Base-by-base conservation (phyloP, 2,329 filamentous ascomycete genomes). In the Berkeleyomyces basicola region DNA sequence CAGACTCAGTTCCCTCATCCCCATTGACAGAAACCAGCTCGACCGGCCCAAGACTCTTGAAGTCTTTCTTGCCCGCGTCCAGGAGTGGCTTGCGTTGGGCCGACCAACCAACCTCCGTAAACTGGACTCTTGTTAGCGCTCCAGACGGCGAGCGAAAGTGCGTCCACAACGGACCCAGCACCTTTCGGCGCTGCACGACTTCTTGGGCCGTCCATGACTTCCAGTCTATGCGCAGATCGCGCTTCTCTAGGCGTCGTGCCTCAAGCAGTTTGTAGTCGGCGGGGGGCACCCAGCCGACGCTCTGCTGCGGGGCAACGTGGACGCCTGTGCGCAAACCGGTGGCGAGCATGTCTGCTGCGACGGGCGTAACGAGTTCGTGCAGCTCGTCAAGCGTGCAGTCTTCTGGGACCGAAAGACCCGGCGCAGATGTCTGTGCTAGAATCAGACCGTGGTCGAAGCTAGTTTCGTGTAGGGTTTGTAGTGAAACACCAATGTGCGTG, bases 391-490 rank as follows among this genome's bases (percentile, higher is more conserved):
- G 75, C 0, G 79, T 81, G 64, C 75, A 78, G 31, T 69, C 68
- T 0, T 72, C 67, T 0, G 76, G 74, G 37, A 81, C 74, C 31
- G 74, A 74, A 40, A 89, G 76, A 1, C 82, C 83, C 0, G 83
- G 83, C 0, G 70, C 63, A 0, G 81, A 78, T 0, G 83, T 85
- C 72, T 95, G 90, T 14, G 81, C 78, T 36, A 99, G 77, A 7
- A 96, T 79, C 2, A 76, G 72, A 37, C 93, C 93, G 65, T 84
- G 82, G 71, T 99, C 93, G 70, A 97, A 96, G 57, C 78, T 74
- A 14, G 76, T 74, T 1, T 83, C 79, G 71, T 96, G 83, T 44
- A 99, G 79, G 0, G 92, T 97, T 72, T 99, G 93, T 36, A 99
- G 77, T 0, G 88, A 87, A 31, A 96, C 80, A 33, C 93, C 93